phyloP scores from a whole-genome alignment of 2,329 filamentous ascomycete genomes.

The Fusarium sp. region DNA sequence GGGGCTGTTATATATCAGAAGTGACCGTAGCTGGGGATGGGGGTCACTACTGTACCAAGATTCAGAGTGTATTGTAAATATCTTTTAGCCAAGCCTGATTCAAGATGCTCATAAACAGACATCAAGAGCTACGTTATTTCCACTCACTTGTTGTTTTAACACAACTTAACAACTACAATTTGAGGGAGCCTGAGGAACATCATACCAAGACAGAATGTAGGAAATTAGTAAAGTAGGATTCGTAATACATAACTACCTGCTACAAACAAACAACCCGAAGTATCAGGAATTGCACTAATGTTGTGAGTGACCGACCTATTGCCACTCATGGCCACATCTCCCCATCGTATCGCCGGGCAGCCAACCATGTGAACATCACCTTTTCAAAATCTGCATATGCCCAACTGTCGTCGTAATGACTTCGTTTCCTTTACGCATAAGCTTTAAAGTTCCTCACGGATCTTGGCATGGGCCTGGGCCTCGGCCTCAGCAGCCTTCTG shows the following conservation, averaged over 20 bases:
- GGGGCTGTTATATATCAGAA: background rate
- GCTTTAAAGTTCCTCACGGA: conserved; percentile 63
- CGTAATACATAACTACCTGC: conserved; percentile 38
- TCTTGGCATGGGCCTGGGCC: conserved; percentile 50
- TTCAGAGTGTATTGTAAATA: background rate
- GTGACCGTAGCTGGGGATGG: background rate
- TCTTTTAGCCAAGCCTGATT: background rate
- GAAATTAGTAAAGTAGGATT: conserved; percentile 18
- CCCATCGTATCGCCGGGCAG: background rate
- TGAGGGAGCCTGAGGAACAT: background rate
- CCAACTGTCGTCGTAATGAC: background rate
- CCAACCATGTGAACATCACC: background rate
- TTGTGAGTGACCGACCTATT: background rate
- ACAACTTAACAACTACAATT: background rate
- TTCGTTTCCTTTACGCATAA: background rate
- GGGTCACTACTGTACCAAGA: background rate
- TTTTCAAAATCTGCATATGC: background rate
- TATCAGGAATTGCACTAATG: conserved; percentile 4
- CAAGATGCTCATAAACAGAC: background rate
- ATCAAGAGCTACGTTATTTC: background rate
- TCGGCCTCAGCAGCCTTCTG: conserved; percentile 58
- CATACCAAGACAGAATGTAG: background rate
- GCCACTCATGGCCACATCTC: background rate
- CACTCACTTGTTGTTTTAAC: background rate
- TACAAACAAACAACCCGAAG: conserved; percentile 25